Base-by-base conservation (phyloP, 345 rosid species). In the Citrus sp. region DNA sequence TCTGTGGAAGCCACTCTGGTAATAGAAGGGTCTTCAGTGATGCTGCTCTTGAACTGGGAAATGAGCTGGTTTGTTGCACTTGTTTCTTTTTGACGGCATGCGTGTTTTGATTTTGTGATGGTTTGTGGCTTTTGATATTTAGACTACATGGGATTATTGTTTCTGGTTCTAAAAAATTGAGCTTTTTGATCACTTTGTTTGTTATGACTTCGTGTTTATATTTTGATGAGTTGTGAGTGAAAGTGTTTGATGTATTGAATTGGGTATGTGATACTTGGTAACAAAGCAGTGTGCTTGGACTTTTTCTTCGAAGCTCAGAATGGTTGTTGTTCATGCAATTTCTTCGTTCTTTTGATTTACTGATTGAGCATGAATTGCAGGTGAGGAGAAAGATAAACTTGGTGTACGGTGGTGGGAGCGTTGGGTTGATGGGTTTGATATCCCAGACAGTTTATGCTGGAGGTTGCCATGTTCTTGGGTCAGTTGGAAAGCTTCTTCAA, bases 351-450 rank as follows among this genome's bases (percentile, higher is more conserved):
- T 54, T 16, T 38, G 60, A 55, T 54, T 75, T 40, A 67, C 73
- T 73, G 7, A 67, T 38, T 74, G 61, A 54, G 66, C 74, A n/a
- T 83, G 73, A 64, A 71, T 73, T 83, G 66, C 87, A 95, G 97
- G 97, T 94, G 82, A 88, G 86, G 82, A 89, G 95, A 87, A 92
- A 91, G 88, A 92, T 91, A 64, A 92, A 93, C 70, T 84, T 95
- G 87, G 99, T 95, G 71, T 95, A 95, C 68, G 98, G 98, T 70
- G 99, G 99, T 75, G 99, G 98, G 80, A 93, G 98, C 85, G 88
- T 94, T 87, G 99, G 99, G 34, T 80, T 95, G 78, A 95, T 93
- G 99, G 99, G 99, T 82, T 82, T 94, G 87, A 89, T 96, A 66
- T 92, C 99, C 72, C 88, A 82, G 87, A 90, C 93, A 74, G 99